A percentile compares a stretch with the other conserved stretches of the same genome.
Evolutionary conservation across 2,329 filamentous ascomycete species (phyloP).

Genomic region (Talaromyces sp.): DNA sequence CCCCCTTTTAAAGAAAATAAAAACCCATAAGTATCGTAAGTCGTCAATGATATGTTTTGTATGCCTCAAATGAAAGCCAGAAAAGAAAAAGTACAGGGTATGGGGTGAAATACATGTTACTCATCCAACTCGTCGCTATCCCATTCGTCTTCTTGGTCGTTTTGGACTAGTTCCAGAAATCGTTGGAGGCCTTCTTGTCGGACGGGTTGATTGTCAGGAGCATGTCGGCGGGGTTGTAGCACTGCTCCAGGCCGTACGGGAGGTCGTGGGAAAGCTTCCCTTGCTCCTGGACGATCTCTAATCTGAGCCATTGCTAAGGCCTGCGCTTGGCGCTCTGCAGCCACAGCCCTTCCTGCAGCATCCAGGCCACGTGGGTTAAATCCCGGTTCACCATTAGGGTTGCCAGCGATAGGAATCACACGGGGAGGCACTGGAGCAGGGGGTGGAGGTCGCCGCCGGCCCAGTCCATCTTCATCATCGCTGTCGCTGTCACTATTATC

Average conservation of each 20-base stretch:
- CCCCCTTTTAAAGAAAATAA: not conserved
- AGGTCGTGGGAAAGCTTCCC: constrained; percentile 17
- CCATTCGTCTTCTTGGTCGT: constrained; percentile 56
- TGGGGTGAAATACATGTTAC: not conserved
- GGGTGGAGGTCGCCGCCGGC: constrained; percentile 31
- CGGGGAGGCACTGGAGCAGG: constrained; percentile 38
- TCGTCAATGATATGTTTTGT: not conserved
- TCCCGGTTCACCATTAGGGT: constrained; percentile 25
- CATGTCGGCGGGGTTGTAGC: constrained; percentile 13
- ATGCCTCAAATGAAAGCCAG: not conserved
- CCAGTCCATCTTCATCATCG: constrained; percentile 13
- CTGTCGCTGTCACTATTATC: constrained; percentile 22
- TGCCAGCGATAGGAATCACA: constrained; percentile 25
- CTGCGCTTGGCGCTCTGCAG: constrained; percentile 35
- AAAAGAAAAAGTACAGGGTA: constrained; percentile 5
- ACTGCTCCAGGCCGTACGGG: constrained; percentile 13
- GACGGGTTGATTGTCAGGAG: constrained; percentile 16
- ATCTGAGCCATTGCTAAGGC: constrained; percentile 37
- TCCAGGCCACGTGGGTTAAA: constrained; percentile 24
- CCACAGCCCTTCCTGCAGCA: constrained; percentile 33
- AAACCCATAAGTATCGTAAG: not conserved
- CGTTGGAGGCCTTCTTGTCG: constrained; percentile 41
- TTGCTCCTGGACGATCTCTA: constrained; percentile 24
- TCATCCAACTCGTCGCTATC: constrained; percentile 55
- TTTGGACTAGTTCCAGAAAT: constrained; percentile 48